phyloP scores from a whole-genome alignment of 345 rosid species.

The Brassica rapa region DNA sequence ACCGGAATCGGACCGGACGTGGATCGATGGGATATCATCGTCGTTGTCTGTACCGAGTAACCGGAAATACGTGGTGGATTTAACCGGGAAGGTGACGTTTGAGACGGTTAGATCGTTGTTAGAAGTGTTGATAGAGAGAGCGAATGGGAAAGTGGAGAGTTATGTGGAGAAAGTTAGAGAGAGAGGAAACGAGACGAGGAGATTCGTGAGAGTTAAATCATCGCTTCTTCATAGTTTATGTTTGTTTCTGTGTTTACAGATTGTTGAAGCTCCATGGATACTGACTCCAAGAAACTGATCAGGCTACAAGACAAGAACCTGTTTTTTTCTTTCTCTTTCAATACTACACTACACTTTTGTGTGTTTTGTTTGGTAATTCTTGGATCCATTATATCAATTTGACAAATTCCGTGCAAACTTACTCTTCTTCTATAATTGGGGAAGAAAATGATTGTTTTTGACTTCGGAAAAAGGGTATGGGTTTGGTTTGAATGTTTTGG shows the following conservation, averaged over 20 bases:
- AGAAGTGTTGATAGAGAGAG: conserved; percentile 56
- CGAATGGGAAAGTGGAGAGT: conserved; percentile 46
- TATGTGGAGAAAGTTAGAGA: conserved; percentile 48
- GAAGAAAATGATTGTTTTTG: conserved; percentile 25
- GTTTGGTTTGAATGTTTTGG: conserved; percentile 28
- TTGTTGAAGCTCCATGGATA: conserved; percentile 62
- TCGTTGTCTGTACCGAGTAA: conserved; percentile 67
- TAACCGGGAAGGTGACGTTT: conserved; percentile 64
- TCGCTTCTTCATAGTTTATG: conserved; percentile 51
- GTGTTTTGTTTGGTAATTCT: conserved; percentile 30
- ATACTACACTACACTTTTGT: conserved; percentile 14
- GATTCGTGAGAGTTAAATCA: conserved; percentile 56
- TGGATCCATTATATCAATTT: conserved; percentile 24
- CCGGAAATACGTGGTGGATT: conserved; percentile 65
- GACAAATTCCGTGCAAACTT: conserved; percentile 21
- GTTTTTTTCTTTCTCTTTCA: background rate
- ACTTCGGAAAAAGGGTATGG: conserved; percentile 23
- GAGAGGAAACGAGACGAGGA: conserved; percentile 48
- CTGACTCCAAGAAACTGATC: conserved; percentile 49
- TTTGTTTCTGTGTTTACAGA: conserved; percentile 62
- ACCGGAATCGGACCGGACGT: conserved; percentile 42
- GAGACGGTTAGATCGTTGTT: conserved; percentile 72
- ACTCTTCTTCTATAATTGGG: background rate
- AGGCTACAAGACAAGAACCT: conserved; percentile 28
- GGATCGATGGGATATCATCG: conserved; percentile 59